These are phyloP conservation scores for Coemansia umbellata DNA, from an alignment of 192 early-diverging fungal species.

Conservation along the genomic window DNA sequence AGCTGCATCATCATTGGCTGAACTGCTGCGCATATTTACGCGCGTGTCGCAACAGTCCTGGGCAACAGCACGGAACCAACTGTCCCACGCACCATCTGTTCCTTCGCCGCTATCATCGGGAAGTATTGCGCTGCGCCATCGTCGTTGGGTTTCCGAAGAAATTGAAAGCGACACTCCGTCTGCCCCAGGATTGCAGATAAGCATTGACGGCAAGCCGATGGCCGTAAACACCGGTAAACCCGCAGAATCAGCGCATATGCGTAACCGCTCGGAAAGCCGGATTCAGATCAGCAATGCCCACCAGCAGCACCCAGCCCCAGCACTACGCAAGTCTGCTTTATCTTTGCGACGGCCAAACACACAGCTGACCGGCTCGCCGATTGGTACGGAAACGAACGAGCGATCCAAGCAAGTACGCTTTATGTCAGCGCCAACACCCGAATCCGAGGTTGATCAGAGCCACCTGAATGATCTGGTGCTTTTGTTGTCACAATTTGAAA, in stretches of 20 bases:
- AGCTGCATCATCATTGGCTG: slow-evolving; percentile 20
- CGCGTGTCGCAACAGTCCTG: slow-evolving; percentile 29
- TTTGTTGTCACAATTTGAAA: slow-evolving; percentile 31
- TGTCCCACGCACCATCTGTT: slow-evolving; percentile 28
- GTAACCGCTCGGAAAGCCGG: slow-evolving; percentile 41
- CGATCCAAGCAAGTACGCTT: slow-evolving; percentile 48
- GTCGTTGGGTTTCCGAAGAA: slow-evolving; percentile 46
- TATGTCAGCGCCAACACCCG: slow-evolving; percentile 4
- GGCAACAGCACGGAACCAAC: slow-evolving; percentile 16
- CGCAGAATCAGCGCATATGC: slow-evolving; percentile 12
- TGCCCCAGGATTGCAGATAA: slow-evolving; percentile 1
- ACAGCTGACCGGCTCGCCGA: neutral
- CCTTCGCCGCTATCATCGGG: slow-evolving; percentile 32
- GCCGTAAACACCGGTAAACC: neutral
- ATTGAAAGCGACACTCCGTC: slow-evolving; percentile 15
- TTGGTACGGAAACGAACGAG: slow-evolving; percentile 3
- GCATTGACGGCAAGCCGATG: slow-evolving; percentile 6
- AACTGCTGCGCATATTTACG: slow-evolving; percentile 29
- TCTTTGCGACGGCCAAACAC: slow-evolving; percentile 6
- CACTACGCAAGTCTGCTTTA: slow-evolving; percentile 31
- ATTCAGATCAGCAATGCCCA: slow-evolving; percentile 9
- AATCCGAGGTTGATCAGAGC: slow-evolving; percentile 23
- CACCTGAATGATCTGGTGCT: slow-evolving; percentile 31
- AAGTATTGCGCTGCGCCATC: slow-evolving; percentile 19
- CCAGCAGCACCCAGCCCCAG: neutral